Conservation (phyloP, 176 grass and related monocot species). For the Bolboschoenus planiculmis region DNA sequence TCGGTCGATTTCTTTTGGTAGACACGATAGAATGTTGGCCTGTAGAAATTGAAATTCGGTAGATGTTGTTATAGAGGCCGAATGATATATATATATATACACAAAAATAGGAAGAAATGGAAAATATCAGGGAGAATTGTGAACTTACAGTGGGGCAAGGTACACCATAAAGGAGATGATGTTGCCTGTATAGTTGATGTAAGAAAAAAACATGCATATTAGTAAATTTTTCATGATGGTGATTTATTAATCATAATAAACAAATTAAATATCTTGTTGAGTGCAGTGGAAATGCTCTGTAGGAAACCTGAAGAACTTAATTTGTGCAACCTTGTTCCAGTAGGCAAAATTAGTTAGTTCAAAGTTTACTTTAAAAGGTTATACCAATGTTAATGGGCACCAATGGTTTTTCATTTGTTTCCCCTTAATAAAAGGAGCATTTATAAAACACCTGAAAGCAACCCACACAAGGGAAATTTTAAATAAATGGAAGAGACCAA, state of each 20-base stretch:
- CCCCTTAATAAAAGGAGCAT: not conserved
- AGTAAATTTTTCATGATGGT: not conserved
- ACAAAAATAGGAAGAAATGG: not conserved
- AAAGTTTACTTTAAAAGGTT: constrained; percentile 1
- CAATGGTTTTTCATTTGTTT: not conserved
- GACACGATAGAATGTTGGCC: constrained; percentile 70
- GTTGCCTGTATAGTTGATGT: constrained; percentile 44
- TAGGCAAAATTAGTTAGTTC: not conserved
- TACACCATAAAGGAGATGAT: constrained; percentile 80
- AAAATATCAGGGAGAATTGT: not conserved
- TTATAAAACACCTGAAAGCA: constrained; percentile 18
- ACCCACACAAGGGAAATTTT: not conserved
- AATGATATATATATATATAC: too few relatives aligned
- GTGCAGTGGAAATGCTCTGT: not conserved
- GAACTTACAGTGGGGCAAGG: constrained; percentile 65
- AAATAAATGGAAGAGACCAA: not conserved
- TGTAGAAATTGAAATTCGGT: constrained; percentile 18
- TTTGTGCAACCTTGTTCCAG: not conserved
- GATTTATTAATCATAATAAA: not conserved
- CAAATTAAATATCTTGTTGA: not conserved
- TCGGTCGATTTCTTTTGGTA: constrained; percentile 68
- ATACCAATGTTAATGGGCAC: not conserved
- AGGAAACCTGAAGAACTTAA: not conserved
- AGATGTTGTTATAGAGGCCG: not conserved
- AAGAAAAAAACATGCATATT: constrained; percentile 8